Evolutionary conservation across 768 basidiomycete species (phyloP).

Genomic region (Lactarius indigo): DNA sequence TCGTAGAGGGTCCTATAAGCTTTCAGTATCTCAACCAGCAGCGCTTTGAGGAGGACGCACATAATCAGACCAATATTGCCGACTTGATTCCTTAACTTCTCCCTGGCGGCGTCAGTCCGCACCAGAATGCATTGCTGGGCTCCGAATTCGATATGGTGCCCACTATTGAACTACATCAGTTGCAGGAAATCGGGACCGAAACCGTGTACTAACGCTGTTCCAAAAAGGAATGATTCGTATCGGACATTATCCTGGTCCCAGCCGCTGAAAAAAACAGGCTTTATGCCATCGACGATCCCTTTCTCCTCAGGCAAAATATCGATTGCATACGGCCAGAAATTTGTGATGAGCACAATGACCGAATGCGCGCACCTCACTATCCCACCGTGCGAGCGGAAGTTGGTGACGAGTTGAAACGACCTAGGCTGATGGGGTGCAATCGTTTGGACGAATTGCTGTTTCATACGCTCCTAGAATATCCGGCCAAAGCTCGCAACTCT

Average conservation of each 20-base stretch:
- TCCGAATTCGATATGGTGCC: slow-evolving; percentile 30
- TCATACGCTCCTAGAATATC: slow-evolving; percentile 5
- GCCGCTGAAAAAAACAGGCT: slow-evolving; percentile 32
- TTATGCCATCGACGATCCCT: slow-evolving; percentile 32
- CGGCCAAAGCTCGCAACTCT: neutral
- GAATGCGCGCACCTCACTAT: slow-evolving; percentile 36
- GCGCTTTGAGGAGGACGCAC: neutral
- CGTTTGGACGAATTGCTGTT: neutral
- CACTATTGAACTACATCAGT: slow-evolving; percentile 12
- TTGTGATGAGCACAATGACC: slow-evolving; percentile 31
- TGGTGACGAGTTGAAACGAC: slow-evolving; percentile 33
- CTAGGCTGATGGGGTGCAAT: slow-evolving; percentile 16
- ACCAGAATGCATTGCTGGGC: slow-evolving; percentile 36
- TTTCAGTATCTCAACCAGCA: neutral
- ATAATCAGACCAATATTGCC: slow-evolving; percentile 31
- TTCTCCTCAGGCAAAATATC: slow-evolving; percentile 32
- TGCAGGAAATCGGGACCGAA: neutral
- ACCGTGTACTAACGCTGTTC: slow-evolving; percentile 28
- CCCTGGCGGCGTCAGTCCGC: slow-evolving; percentile 32
- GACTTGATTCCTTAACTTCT: slow-evolving; percentile 28
- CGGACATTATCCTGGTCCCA: slow-evolving; percentile 30
- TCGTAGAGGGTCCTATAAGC: slow-evolving; percentile 47
- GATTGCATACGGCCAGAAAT: slow-evolving; percentile 34
- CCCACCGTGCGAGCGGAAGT: slow-evolving; percentile 37
- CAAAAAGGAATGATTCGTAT: slow-evolving; percentile 37